Base-by-base conservation (phyloP, 164 flowering plant species). In the Liquidambar formosana region DNA sequence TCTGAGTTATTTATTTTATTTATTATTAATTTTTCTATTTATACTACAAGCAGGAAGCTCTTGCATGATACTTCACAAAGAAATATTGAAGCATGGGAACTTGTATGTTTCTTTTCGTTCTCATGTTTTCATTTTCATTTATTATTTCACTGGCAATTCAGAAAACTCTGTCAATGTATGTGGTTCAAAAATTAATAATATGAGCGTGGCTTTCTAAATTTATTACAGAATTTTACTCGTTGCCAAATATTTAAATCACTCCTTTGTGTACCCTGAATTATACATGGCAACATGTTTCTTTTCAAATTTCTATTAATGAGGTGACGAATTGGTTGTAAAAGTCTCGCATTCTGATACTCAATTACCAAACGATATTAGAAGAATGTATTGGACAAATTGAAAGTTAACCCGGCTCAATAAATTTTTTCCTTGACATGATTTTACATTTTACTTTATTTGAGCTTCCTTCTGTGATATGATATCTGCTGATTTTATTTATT, bases 1-100 rank as follows among this genome's bases (percentile, higher is more conserved):
- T 45, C 44, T 46, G 19, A 45, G n/a, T 19, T 21, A 43, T 21
- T 45, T 21, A 5, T 45, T 57, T 16, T 48, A 44, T 64, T 52
- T 23, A 26, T 71, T 58, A 41, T 6, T 14, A 45, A 28, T 64
- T 44, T 52, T 12, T 60, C 0, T 62, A 16, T 73, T 62, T 38
- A 10, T 75, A 33, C 60, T 66, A 47, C 47, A 46, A 63, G 21
- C 93, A 95, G 97, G 56, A 82, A 66, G 72, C 64, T 86, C 23
- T 72, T 91, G 66, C 61, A 61, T 47, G 77, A 75, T 52, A 57
- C 69, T 45, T 70, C 81, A 47, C 67, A 67, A 52, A 73, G 80
- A 75, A 75, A 76, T 59, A 74, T 88, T 53, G 92, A 89, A 77
- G 94, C 90, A 47, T 93, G 97, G 97, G 97, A 88, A 77, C 94